These are phyloP conservation scores for Cetradonia linearis DNA, from an alignment of 495 filamentous ascomycete genomes.

Conservation along the genomic window DNA sequence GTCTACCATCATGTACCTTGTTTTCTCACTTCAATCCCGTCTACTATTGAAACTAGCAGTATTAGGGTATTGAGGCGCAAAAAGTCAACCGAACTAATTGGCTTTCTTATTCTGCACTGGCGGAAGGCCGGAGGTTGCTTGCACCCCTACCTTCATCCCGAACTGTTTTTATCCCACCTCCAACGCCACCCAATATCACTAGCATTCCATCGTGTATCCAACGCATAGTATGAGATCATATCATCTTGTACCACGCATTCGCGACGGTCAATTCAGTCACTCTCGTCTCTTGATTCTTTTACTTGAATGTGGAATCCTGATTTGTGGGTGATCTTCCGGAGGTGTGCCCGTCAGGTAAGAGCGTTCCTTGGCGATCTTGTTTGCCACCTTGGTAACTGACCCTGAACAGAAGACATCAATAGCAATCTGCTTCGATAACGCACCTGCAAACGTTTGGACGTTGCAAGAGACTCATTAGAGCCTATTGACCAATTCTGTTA, in stretches of 20 bases:
- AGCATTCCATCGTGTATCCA: neutral
- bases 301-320: neutral
- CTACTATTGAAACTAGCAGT: neutral
- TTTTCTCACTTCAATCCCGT: neutral
- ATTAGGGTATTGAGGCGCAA: neutral
- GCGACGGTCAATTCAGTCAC: neutral
- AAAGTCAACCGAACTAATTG: neutral
- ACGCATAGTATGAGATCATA: neutral
- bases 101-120: neutral
- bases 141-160: neutral
- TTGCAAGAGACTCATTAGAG: neutral
- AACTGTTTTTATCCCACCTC: neutral
- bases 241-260: neutral
- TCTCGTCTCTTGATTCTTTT: neutral
- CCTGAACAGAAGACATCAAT: neutral
- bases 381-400: slow-evolving; percentile 2
- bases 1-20: neutral
- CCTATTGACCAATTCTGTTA: neutral
- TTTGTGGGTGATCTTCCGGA: neutral
- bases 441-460: neutral
- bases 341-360: neutral
- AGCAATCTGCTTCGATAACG: neutral
- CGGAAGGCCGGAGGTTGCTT: neutral
- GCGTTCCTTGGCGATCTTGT: neutral
- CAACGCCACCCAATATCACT: slow-evolving; percentile 7